Base-by-base conservation (phyloP, 371 early-diverging fungal genomes). In the Dentiscutata heterogama region DNA sequence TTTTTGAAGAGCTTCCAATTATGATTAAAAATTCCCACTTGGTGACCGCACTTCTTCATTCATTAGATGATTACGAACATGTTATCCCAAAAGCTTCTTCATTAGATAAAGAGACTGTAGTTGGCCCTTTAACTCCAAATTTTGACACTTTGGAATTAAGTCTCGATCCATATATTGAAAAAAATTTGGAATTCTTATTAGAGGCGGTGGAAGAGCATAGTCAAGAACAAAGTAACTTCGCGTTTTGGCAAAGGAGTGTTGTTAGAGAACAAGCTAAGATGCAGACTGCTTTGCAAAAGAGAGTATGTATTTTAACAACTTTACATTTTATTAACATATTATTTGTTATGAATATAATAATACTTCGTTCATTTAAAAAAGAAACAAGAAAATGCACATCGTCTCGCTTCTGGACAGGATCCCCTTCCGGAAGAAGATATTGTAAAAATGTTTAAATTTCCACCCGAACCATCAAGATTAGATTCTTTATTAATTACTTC, bases 1-100 rank as follows among this genome's bases (percentile, higher is more conserved):
- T 99, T 65, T 94, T 98, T 84, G 95, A 97, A 87, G 94, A 96
- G 86, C 88, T 98, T 60, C 97, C 97, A 65, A 90, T 99, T 82
- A 88, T 92, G 64, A 90, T 99, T 82, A 94, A 92, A 86, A 94
- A 95, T 89, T 94, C 97, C 58, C 90, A 94, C 80, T 90, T 97
- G 51, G 92, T 94, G 75, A 92, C 91, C 72, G 94, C 94, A 77
- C 90, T 97, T 86, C 89, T 98, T 74, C 89, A 92, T 86, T 94
- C 97, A 86, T 88, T 97, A 73, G 94, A 95, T 72, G 91, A 89
- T 82, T 83, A 83, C 81, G 51, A 85, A 63, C 86, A 81, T 51
- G 79, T 79, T 73, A 85, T 85, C 56, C 83, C 86, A 78, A 80
- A 88, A 86, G 82, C 85, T 83, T 31, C 83, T 86, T 25, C 67